Base-by-base conservation (phyloP, 257 asterid species). In the Solanum pimpinellifolium region DNA sequence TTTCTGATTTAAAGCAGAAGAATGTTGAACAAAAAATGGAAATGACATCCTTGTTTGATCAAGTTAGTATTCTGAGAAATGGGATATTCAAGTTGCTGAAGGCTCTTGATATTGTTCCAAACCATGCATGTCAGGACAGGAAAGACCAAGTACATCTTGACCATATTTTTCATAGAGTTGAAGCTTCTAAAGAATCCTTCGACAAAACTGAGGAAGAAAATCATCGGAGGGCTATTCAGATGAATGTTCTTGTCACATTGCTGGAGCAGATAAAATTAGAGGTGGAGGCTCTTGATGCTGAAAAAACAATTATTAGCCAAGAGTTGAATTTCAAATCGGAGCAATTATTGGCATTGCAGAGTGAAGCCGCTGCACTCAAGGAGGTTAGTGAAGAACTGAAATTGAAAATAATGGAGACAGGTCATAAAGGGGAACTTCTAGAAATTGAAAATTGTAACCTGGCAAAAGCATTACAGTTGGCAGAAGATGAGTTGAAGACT, bases 151-250 rank as follows among this genome's bases (percentile, higher is more conserved):
- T 89, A 47, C 85, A 86, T 88, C 73, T 91, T 84, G 86, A 86
- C 87, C 91, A 84, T 89, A 82, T 93, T 86, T 88, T 90, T 37
- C 81, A 73, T 83, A 91, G 90, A 90, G 86, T 96, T 87, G 94
- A 92, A 75, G 90, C 74, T 72, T 75, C 90, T 91, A 92, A 92
- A 88, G 75, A 70, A 33, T 87, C 92, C 60, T 91, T 93, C 83
- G 72, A 41, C 84, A 87, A 90, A 87, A 88, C 91, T 13, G 96
- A 93, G 87, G 95, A 93, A 86, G 97, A 93, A 92, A 94, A 92
- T 88, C 91, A 92, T 87, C 91, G 66, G 85, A 87, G 56, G 82
- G 76, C 87, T 77, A 89, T 95, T 90, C 95, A 93, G 89, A 83
- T 88, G 85, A 93, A 93, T 27, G 93, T 94, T 87, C 93, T 96